phyloP scores from a whole-genome alignment of 2,329 filamentous ascomycete species.

The Colletotrichum noveboracense region DNA sequence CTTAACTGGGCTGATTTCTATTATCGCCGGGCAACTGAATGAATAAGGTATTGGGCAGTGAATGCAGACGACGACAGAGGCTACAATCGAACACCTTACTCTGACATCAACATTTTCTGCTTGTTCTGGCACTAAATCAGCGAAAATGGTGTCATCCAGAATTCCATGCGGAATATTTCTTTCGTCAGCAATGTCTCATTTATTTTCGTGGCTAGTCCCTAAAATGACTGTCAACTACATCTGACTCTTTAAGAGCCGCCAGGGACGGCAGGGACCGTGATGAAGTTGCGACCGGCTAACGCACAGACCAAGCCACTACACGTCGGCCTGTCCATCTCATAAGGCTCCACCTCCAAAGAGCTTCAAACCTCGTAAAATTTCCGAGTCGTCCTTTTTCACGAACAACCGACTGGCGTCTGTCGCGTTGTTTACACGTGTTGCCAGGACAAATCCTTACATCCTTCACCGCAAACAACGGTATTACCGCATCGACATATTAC shows the following conservation, averaged over 20 bases:
- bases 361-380: conserved; percentile 20
- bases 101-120: background rate
- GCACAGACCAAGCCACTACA: conserved; percentile 14
- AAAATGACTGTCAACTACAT: background rate
- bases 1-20: background rate
- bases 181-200: background rate
- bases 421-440: background rate
- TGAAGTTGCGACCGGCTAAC: background rate
- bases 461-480: background rate
- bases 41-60: background rate
- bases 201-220: background rate
- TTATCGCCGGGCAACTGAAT: background rate
- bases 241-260: background rate
- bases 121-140: background rate
- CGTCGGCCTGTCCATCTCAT: background rate
- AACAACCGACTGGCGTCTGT: background rate
- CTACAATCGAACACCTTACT: background rate
- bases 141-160: background rate
- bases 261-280: background rate
- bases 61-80: background rate
- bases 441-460: background rate
- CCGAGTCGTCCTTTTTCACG: background rate
- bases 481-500: background rate
- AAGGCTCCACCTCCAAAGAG: conserved; percentile 17
- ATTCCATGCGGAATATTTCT: background rate